Conservation (phyloP, 1,284 basidiomycete species). For the Sporisorium scitamineum region DNA sequence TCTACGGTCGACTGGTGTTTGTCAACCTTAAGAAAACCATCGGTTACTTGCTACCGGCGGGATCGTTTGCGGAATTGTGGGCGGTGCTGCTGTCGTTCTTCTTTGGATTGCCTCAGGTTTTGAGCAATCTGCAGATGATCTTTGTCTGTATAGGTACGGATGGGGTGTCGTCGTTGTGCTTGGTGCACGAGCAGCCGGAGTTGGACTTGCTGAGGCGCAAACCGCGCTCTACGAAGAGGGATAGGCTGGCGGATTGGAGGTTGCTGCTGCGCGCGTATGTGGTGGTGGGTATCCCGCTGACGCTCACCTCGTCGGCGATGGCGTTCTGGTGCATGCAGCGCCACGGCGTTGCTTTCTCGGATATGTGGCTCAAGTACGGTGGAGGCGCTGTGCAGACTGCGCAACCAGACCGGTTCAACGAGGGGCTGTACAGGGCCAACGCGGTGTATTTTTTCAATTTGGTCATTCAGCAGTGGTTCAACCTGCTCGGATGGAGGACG, state of each 20-base stretch:
- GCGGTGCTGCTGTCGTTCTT: constrained; percentile 74
- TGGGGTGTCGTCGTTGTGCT: constrained; percentile 70
- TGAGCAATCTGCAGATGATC: constrained; percentile 72
- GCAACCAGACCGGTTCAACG: constrained; percentile 66
- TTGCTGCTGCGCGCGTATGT: constrained; percentile 77
- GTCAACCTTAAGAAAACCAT: constrained; percentile 76
- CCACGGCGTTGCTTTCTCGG: constrained; percentile 35
- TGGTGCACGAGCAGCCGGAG: constrained; percentile 76
- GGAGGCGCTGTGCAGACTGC: constrained; percentile 68
- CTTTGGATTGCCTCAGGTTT: constrained; percentile 73
- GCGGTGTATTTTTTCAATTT: constrained; percentile 74
- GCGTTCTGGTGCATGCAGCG: constrained; percentile 72
- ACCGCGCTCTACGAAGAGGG: constrained; percentile 74
- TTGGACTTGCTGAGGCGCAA: constrained; percentile 71
- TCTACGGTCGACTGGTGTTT: constrained; percentile 75
- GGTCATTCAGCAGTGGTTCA: constrained; percentile 77
- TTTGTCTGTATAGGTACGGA: constrained; percentile 72
- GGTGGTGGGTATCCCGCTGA: constrained; percentile 75
- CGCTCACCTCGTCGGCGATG: constrained; percentile 71
- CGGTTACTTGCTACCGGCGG: constrained; percentile 64
- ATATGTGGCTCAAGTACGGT: constrained; percentile 74
- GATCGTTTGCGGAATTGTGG: constrained; percentile 78
- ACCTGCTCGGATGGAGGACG: constrained; percentile 70
- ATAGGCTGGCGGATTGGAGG: constrained; percentile 72
- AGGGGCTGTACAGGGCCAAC: constrained; percentile 70